These are phyloP conservation scores for Fremontodendron californicum DNA, from an alignment of 345 rosid species.

Conservation along the genomic window DNA sequence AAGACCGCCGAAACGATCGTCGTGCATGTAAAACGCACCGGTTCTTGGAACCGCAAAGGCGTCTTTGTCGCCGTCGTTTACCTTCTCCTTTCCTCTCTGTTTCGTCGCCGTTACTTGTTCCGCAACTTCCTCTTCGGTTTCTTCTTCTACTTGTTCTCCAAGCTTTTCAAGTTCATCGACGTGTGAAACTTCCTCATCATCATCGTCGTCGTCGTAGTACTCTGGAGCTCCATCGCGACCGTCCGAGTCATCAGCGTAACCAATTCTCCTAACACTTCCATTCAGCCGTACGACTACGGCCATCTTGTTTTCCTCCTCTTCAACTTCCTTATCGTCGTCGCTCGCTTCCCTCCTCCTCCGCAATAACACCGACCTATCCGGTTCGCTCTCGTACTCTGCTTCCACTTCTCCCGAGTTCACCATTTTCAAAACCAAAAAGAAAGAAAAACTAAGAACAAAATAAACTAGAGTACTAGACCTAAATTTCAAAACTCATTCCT, in stretches of 20 bases:
- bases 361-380: background rate
- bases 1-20: conserved; percentile 1
- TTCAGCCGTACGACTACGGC: background rate
- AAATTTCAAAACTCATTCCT: background rate
- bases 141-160: background rate
- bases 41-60: background rate
- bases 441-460: background rate
- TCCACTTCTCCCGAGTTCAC: background rate
- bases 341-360: background rate
- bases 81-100: conserved; percentile 6
- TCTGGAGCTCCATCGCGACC: background rate
- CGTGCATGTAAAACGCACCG: conserved; percentile 12
- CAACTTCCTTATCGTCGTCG: background rate
- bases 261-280: background rate
- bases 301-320: background rate
- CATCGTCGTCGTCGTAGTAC: conserved; percentile 4
- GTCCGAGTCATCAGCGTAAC: conserved; percentile 1
- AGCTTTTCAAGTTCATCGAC: conserved; percentile 11
- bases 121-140: background rate
- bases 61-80: background rate
- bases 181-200: background rate
- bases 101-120: background rate
- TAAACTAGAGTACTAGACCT: background rate
- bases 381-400: background rate
- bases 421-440: background rate